Conservation (phyloP, 208 protist species). For the Wallacemonas sp. region DNA sequence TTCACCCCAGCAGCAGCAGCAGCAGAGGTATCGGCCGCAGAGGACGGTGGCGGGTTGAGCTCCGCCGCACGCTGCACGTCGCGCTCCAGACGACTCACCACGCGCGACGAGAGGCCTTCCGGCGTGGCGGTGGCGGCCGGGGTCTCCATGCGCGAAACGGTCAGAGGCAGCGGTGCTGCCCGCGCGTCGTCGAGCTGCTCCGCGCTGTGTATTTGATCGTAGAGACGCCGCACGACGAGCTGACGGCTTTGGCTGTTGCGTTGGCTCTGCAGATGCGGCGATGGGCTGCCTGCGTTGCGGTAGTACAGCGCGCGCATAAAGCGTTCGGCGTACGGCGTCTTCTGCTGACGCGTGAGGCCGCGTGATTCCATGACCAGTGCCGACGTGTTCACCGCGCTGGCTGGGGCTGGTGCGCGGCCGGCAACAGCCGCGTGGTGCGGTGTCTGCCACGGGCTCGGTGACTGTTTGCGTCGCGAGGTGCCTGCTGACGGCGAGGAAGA, state of each 20-base stretch:
- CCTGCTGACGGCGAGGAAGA: too few species aligned
- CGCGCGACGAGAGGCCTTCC: background rate
- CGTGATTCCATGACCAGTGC: background rate
- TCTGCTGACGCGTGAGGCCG: slow-evolving; percentile 11
- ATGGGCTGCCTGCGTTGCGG: slow-evolving; percentile 6
- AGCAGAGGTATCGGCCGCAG: too few species aligned
- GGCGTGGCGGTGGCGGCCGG: background rate
- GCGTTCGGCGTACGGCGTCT: slow-evolving; percentile 39
- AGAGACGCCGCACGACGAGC: slow-evolving; percentile 9
- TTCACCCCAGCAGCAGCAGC: background rate
- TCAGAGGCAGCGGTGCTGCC: background rate
- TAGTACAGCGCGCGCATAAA: slow-evolving; percentile 55
- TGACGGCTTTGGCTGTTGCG: background rate
- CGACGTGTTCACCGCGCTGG: background rate
- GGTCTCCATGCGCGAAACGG: background rate
- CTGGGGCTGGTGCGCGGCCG: background rate
- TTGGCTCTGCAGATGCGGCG: background rate
- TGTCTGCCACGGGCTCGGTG: background rate
- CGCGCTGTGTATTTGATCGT: background rate
- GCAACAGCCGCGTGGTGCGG: slow-evolving; percentile 1
- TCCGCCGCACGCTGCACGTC: slow-evolving; percentile 10
- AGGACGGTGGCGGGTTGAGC: background rate
- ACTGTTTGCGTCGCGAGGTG: too few species aligned
- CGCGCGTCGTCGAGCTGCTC: background rate
- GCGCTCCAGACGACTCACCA: background rate